Percentiles rank a stretch among this genome's conserved stretches.
phyloP scores from a whole-genome alignment of 192 early-diverging fungal genomes.

The Fimicolochytrium jonesii region DNA sequence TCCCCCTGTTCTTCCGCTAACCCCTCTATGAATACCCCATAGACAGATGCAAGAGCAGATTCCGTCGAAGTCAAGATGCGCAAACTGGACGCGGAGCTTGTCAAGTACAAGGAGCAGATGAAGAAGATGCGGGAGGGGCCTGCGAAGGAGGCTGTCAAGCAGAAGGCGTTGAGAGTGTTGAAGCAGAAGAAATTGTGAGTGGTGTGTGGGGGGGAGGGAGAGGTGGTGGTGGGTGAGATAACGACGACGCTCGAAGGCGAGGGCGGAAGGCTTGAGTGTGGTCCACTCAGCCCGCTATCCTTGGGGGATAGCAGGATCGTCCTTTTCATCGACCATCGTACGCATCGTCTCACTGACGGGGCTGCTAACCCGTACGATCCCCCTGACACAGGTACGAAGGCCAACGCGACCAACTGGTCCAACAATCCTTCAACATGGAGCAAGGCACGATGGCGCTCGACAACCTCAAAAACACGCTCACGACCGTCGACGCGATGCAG shows the following conservation, averaged over 20 bases:
- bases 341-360: too few species aligned
- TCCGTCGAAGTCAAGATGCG: slow-evolving; percentile 91
- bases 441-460: slow-evolving; percentile 86
- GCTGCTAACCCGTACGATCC: too few species aligned
- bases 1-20: not conserved
- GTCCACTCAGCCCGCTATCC: too few species aligned
- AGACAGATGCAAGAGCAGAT: slow-evolving; percentile 84
- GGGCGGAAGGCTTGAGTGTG: too few species aligned
- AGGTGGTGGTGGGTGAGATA: too few species aligned
- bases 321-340: too few species aligned
- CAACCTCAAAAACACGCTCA: slow-evolving; percentile 94
- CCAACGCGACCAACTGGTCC: slow-evolving; percentile 90
- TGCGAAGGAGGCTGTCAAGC: slow-evolving; percentile 79
- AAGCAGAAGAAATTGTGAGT: slow-evolving; percentile 89
- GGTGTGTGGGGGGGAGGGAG: not conserved
- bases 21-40: slow-evolving; percentile 13
- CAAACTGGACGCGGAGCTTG: slow-evolving; percentile 89
- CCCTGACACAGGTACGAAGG: slow-evolving; percentile 66
- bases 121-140: slow-evolving; percentile 70
- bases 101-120: slow-evolving; percentile 91
- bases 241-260: too few species aligned
- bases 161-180: slow-evolving; percentile 82
- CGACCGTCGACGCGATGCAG: slow-evolving; percentile 96
- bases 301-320: too few species aligned
- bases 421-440: slow-evolving; percentile 99